Evolutionary conservation across 1,139 yeast species (phyloP).

Genomic region (Candida frijolesensis): DNA sequence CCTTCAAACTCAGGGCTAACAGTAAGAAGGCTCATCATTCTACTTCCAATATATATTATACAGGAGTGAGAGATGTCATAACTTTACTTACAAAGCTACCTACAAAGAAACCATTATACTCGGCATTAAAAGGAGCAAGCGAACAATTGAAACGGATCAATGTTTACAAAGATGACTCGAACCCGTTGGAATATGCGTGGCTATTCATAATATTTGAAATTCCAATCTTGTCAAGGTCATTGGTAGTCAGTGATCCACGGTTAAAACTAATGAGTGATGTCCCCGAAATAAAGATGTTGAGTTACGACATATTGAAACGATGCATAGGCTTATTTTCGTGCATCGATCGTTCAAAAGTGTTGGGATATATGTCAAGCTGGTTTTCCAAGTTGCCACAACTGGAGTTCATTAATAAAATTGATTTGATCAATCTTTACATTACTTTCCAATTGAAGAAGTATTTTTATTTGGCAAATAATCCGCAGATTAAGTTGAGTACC

Average conservation of each 20-base stretch:
- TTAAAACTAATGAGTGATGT: constrained; percentile 38
- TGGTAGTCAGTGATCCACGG: constrained; percentile 31
- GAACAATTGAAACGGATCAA: constrained; percentile 47
- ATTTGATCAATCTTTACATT: constrained; percentile 61
- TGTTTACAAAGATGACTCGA: constrained; percentile 35
- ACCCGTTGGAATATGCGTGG: constrained; percentile 51
- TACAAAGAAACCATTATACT: constrained; percentile 58
- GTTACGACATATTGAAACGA: constrained; percentile 68
- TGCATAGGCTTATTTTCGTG: constrained; percentile 67
- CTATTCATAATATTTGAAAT: constrained; percentile 61
- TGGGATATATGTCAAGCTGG: constrained; percentile 59
- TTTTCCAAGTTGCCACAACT: constrained; percentile 44
- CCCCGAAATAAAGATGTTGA: constrained; percentile 54
- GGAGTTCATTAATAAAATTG: constrained; percentile 51
- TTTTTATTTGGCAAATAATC: constrained; percentile 38
- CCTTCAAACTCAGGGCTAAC: constrained; percentile 42
- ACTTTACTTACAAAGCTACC: constrained; percentile 50
- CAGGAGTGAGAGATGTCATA: constrained; percentile 47
- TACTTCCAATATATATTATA: constrained; percentile 47
- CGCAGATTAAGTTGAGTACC: constrained; percentile 24
- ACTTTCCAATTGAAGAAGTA: constrained; percentile 59
- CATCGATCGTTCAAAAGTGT: constrained; percentile 37
- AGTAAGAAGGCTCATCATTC: constrained; percentile 33
- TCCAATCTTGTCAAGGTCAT: constrained; percentile 55
- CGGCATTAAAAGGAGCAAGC: constrained; percentile 51